Evolutionary conservation across 2,329 filamentous ascomycete species (phyloP), one percentile per base, ranked within the genome.

Genomic region (Cyphellophora europaea): DNA sequence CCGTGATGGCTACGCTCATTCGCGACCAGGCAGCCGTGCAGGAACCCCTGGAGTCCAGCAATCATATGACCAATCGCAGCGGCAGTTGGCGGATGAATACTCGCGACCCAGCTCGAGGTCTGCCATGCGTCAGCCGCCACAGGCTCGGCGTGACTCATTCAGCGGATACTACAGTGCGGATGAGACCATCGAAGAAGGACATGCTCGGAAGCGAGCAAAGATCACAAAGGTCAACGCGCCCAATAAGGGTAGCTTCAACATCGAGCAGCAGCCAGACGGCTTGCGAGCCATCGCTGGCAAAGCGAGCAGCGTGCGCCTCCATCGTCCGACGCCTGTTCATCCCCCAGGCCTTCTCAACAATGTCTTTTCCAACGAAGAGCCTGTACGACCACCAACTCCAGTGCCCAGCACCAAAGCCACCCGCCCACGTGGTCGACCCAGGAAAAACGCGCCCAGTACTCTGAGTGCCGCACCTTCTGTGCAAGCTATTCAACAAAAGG

Each of bases 251-350:
- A 42, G 76, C 74, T 14, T 82, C 47, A 66, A 66, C 38, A 66
- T 95, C 49, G 82, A 80, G 33, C 71, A 74, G 25, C 78, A 77
- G 18, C 74, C 78, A 6, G 86, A 91, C 32, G 93, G 85, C 3
- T 66, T 96, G 16, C 75, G 88, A 32, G 86, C 94, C n/a, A 80
- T 84, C 41, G 89, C 89, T 30, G 93, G 86, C 54, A 93, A 84
- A 11, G 82, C 88, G 29, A 85, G 86, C 27, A 94, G 88, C 4
- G 70, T 96, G 39, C 82, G 89, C 28, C 80, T 79, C 31, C 82
- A 94, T 56, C 75, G 87, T 29, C 89, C 89, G 3, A 71, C 84
- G 3, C 60, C 63, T 5, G 45, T 65, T 16, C 63, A 64, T 36
- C 60, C 62, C 25, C 45, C 53, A 6, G 43, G 51, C 12, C 49